phyloP scores from a whole-genome alignment of 1,284 basidiomycete genomes.

The Moesziomyces parantarcticus region DNA sequence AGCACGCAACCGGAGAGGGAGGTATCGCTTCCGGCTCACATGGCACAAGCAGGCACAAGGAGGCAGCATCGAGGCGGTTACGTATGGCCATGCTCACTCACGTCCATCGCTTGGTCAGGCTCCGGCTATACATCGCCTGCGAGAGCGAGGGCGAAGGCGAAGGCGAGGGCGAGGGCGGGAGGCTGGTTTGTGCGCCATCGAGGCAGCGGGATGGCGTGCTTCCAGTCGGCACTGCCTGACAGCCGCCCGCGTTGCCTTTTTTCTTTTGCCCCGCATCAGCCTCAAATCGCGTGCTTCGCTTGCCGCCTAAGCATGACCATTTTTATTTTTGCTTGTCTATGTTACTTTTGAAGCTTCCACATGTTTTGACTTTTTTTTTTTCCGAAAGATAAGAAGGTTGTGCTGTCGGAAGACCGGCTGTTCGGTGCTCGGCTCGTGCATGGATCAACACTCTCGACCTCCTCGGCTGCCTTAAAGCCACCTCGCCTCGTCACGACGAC shows the following conservation, averaged over 20 bases:
- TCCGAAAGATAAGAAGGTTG: background rate
- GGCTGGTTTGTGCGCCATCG: constrained; percentile 3
- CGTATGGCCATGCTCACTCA: background rate
- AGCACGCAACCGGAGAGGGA: constrained; percentile 1
- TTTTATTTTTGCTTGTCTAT: too few species aligned
- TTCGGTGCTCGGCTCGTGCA: background rate
- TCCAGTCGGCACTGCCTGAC: constrained; percentile 21
- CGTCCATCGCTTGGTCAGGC: too few species aligned
- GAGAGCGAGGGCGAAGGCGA: too few species aligned
- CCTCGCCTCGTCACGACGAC: too few species aligned
- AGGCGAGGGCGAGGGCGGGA: background rate
- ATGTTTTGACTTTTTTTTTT: background rate
- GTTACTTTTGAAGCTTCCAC: too few species aligned
- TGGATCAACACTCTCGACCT: background rate
- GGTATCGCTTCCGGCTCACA: background rate
- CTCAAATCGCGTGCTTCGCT: constrained; percentile 29
- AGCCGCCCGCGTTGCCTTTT: background rate
- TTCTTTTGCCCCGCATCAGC: constrained; percentile 10
- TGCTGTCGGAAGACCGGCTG: background rate
- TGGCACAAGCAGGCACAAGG: background rate
- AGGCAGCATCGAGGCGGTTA: background rate
- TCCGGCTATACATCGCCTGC: background rate
- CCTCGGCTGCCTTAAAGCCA: too few species aligned
- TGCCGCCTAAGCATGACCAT: constrained; percentile 16
- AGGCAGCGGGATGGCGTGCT: constrained; percentile 28